A percentile compares a stretch with the other conserved stretches of the same genome.
Evolutionary conservation across 108 stramenopile species (phyloP).

Genomic region (Cyclotella choctawhatcheeana): DNA sequence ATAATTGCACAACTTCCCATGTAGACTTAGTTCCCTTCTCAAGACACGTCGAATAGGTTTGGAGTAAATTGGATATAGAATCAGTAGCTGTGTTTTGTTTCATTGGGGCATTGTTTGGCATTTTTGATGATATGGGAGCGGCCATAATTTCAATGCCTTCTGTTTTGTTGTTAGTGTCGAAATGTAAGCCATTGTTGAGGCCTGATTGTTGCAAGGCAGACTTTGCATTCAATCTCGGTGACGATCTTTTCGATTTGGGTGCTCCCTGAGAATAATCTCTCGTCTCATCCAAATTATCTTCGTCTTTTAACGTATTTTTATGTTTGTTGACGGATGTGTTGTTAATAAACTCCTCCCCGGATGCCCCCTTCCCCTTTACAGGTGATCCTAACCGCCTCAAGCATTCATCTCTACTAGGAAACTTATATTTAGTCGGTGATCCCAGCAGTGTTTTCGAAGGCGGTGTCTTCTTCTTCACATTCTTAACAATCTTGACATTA

Average conservation of each 20-base stretch:
- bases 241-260: background rate
- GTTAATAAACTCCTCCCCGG: too few species aligned
- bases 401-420: conserved; percentile 6
- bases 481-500: background rate
- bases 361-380: too few species aligned
- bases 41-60: background rate
- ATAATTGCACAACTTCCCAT: conserved; percentile 9
- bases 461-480: background rate
- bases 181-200: too few species aligned
- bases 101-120: background rate
- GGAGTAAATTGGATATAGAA: background rate
- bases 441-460: background rate
- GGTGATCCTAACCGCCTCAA: conserved; percentile 2
- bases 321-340: too few species aligned
- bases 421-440: conserved; percentile 1
- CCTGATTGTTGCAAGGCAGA: too few species aligned
- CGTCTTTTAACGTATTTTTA: too few species aligned
- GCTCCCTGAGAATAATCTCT: too few species aligned
- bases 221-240: background rate
- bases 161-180: too few species aligned
- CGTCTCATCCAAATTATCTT: too few species aligned
- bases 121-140: background rate
- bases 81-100: background rate
- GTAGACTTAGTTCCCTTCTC: background rate
- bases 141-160: background rate